Percentiles rank a stretch among this genome's conserved stretches.
phyloP scores from a whole-genome alignment of 139 green algal species.

The Volvox africanus region DNA sequence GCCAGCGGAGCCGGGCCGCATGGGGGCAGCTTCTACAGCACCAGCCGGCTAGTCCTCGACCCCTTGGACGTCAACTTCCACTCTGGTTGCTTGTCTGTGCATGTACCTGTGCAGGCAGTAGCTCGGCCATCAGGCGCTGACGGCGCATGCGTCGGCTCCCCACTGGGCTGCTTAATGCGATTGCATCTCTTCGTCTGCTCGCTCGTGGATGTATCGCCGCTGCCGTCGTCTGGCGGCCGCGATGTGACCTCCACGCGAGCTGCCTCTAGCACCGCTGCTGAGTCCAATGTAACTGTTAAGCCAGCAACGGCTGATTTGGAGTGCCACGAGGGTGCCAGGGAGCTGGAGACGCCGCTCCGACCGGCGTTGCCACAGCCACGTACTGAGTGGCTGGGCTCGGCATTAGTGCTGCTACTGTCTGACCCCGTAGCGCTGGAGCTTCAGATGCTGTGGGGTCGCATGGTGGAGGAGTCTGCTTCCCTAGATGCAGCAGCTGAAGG shows the following conservation, averaged over 20 bases:
- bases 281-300: too few relatives aligned
- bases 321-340: background rate
- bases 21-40: background rate
- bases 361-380: background rate
- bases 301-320: too few relatives aligned
- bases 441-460: background rate
- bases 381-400: background rate
- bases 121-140: background rate
- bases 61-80: background rate
- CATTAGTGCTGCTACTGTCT: background rate
- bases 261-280: too few relatives aligned
- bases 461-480: background rate
- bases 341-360: background rate
- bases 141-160: background rate
- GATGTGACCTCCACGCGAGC: too few relatives aligned
- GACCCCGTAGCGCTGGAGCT: conserved; percentile 4
- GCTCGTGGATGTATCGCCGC: background rate
- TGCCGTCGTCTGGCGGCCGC: background rate
- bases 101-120: background rate
- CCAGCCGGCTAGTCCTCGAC: background rate
- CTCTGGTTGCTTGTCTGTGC: background rate
- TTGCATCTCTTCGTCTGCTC: background rate
- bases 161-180: background rate
- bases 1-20: background rate
- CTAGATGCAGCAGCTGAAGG: background rate